A percentile compares a stretch with the other conserved stretches of the same genome.
Conservation (phyloP, 805 yeast species). For the Metschnikowia peoriensis region DNA sequence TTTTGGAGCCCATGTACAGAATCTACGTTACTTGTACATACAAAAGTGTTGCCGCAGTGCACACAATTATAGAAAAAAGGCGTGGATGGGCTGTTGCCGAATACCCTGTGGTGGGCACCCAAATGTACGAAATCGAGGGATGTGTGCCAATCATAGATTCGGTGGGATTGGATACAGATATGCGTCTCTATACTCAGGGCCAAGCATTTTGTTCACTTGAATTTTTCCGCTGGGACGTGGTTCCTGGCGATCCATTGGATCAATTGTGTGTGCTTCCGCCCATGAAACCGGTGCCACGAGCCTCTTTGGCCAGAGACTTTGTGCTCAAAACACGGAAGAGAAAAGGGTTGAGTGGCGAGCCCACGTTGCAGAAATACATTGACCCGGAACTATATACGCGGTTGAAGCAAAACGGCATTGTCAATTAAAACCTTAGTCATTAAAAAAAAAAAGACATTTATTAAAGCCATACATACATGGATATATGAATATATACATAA, state of each 20-base stretch:
- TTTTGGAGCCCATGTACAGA: conserved; percentile 79
- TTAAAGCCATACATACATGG: neutral
- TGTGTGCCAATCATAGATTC: conserved; percentile 86
- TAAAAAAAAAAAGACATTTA: neutral
- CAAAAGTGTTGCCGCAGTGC: conserved; percentile 47
- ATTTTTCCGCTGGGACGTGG: conserved; percentile 70
- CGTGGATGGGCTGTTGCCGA: conserved; percentile 58
- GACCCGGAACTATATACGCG: conserved; percentile 57
- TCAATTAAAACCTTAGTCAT: conserved; percentile 2
- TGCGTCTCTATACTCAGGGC: conserved; percentile 75
- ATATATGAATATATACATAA: neutral
- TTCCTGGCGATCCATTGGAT: conserved; percentile 93
- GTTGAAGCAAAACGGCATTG: conserved; percentile 48
- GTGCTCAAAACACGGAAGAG: conserved; percentile 84
- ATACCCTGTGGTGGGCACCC: conserved; percentile 69
- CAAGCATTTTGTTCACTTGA: conserved; percentile 66
- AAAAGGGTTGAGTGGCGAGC: conserved; percentile 76
- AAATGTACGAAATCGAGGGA: conserved; percentile 59
- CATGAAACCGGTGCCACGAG: conserved; percentile 69
- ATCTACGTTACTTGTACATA: conserved; percentile 57
- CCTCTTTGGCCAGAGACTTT: conserved; percentile 81
- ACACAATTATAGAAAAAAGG: conserved; percentile 53
- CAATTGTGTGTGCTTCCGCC: conserved; percentile 58
- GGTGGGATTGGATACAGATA: conserved; percentile 83
- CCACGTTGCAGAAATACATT: conserved; percentile 58